phyloP scores from a whole-genome alignment of 371 early-diverging fungal genomes.

The Catenaria anguillulae region DNA sequence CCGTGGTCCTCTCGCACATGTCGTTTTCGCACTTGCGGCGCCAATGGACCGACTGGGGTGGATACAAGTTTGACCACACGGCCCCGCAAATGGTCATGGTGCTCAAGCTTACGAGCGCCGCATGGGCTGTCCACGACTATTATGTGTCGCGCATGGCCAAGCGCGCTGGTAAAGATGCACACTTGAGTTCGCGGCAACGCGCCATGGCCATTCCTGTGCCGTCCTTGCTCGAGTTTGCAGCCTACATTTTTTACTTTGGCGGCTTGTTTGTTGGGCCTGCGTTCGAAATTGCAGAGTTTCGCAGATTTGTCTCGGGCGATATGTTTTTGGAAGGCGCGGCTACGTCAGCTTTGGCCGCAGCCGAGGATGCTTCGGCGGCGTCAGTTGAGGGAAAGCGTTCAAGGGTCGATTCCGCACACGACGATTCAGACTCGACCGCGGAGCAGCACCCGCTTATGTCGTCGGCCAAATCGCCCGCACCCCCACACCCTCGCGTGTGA shows the following conservation, averaged over 20 bases:
- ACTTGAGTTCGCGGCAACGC: conserved; percentile 41
- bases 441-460: neutral
- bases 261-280: conserved; percentile 75
- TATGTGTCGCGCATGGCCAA: conserved; percentile 8
- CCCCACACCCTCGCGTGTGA: too few relatives aligned
- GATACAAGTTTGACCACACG: conserved; percentile 57
- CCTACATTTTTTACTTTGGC: conserved; percentile 77
- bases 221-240: conserved; percentile 56
- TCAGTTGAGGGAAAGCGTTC: too few relatives aligned
- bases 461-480: neutral
- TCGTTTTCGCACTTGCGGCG: conserved; percentile 39
- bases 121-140: conserved; percentile 59
- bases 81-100: conserved; percentile 82
- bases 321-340: conserved; percentile 14
- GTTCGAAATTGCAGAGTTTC: conserved; percentile 60
- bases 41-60: conserved; percentile 34
- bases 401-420: too few relatives aligned
- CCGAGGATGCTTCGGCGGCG: too few relatives aligned
- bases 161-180: neutral
- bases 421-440: neutral
- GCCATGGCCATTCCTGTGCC: conserved; percentile 44
- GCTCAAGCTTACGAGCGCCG: conserved; percentile 74
- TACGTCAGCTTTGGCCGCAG: too few relatives aligned
- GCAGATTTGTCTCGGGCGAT: conserved; percentile 32
- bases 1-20: conserved; percentile 58